Percentiles rank a stretch among this genome's conserved stretches.
Evolutionary conservation across 2,329 filamentous ascomycete species (phyloP).

Genomic region (Penicillium griseofulvum): DNA sequence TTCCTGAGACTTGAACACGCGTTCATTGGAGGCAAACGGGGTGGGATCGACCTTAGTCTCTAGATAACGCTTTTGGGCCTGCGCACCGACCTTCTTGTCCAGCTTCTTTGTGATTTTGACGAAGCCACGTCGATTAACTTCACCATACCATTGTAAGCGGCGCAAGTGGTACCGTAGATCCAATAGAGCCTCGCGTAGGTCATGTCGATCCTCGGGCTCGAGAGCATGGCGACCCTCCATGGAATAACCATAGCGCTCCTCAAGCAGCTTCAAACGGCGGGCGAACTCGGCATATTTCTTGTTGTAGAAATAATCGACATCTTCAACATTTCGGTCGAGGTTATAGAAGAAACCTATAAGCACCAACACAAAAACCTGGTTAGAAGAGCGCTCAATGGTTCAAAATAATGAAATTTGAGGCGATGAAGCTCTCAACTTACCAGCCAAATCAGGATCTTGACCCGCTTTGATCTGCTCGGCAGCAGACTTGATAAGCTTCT

Average conservation of each 20-base stretch:
- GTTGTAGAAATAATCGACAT: slow-evolving; percentile 95
- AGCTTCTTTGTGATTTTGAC: slow-evolving; percentile 99
- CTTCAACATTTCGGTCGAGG: slow-evolving; percentile 93
- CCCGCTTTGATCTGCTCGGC: slow-evolving; percentile 67
- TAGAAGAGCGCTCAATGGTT: slow-evolving; percentile 18
- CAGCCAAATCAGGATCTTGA: slow-evolving; percentile 81
- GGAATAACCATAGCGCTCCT: slow-evolving; percentile 79
- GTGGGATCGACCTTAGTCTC: slow-evolving; percentile 85
- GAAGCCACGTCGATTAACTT: slow-evolving; percentile 92
- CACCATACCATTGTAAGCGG: slow-evolving; percentile 95
- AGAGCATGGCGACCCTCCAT: slow-evolving; percentile 68
- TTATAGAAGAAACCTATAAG: slow-evolving; percentile 88
- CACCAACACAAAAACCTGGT: slow-evolving; percentile 13
- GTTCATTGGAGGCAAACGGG: slow-evolving; percentile 76
- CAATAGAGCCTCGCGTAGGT: slow-evolving; percentile 83
- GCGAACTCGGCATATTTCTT: slow-evolving; percentile 85
- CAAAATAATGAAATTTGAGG: background rate
- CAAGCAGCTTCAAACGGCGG: slow-evolving; percentile 78
- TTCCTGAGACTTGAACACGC: slow-evolving; percentile 58
- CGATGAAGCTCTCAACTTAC: slow-evolving; percentile 54
- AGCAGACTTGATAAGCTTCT: slow-evolving; percentile 85
- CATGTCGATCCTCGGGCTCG: slow-evolving; percentile 85
- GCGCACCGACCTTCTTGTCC: slow-evolving; percentile 83
- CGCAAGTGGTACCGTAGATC: slow-evolving; percentile 83
- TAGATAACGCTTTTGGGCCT: slow-evolving; percentile 81